These are phyloP conservation scores for Pythium dissotocum DNA, from an alignment of 352 stramenopile genomes.

Conservation along the genomic window DNA sequence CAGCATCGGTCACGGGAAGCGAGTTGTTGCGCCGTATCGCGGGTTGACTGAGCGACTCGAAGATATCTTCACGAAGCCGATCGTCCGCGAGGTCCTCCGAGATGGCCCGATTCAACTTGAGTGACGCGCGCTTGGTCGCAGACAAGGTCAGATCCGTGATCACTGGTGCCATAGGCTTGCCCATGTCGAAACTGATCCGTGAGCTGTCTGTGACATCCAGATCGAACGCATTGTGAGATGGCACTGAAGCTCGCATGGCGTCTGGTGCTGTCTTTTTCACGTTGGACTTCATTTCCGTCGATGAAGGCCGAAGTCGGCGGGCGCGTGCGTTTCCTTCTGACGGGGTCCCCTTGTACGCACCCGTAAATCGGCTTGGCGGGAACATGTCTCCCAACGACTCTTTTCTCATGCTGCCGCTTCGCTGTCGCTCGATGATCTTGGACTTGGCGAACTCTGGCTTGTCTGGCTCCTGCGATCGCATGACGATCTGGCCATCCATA, in stretches of 20 bases:
- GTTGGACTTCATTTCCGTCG: background rate
- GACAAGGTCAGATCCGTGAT: background rate
- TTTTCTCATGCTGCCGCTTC: constrained; percentile 27
- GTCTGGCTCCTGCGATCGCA: constrained; percentile 48
- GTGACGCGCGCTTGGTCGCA: constrained; percentile 7
- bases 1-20: constrained; percentile 12
- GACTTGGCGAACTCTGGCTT: constrained; percentile 35
- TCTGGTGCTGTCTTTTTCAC: background rate
- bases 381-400: constrained; percentile 8
- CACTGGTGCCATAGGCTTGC: constrained; percentile 2
- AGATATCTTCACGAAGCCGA: background rate
- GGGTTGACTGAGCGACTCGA: constrained; percentile 17
- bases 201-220: constrained; percentile 14
- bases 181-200: constrained; percentile 26
- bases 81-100: constrained; percentile 24
- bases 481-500: constrained; percentile 47
- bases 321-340: background rate
- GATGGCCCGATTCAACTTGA: constrained; percentile 10
- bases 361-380: background rate
- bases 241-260: background rate
- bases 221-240: constrained; percentile 9
- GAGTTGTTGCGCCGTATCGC: constrained; percentile 27
- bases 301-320: background rate
- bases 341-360: background rate
- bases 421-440: constrained; percentile 28